phyloP scores from a whole-genome alignment of 169 alveolate species.

The Plasmodium gallinaceum region DNA sequence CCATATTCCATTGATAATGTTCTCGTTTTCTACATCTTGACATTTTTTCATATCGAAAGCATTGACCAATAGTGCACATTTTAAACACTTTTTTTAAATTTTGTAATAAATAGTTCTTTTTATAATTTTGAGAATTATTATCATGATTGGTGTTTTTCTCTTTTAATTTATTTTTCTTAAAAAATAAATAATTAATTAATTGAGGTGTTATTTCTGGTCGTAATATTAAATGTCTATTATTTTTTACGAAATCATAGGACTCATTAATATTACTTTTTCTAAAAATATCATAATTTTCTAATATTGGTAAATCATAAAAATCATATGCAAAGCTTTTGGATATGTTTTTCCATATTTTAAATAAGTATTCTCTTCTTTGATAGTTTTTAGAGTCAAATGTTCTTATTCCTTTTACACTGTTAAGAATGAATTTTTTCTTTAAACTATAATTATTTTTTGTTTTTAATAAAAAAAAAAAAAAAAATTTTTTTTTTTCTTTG shows the following conservation, averaged over 20 bases:
- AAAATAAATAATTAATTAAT: conserved; percentile 27
- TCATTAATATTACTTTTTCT: conserved; percentile 52
- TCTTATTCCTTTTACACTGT: conserved; percentile 49
- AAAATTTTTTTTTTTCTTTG: neutral
- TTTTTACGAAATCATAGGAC: conserved; percentile 58
- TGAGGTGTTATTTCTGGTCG: conserved; percentile 76
- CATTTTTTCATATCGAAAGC: conserved; percentile 80
- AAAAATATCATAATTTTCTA: conserved; percentile 48
- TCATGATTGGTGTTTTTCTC: neutral
- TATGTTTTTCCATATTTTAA: conserved; percentile 62
- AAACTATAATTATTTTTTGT: neutral
- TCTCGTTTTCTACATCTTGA: conserved; percentile 81
- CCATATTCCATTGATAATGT: conserved; percentile 87
- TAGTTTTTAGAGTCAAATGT: conserved; percentile 27
- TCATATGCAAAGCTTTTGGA: conserved; percentile 31
- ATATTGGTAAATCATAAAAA: conserved; percentile 63
- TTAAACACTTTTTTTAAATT: conserved; percentile 26
- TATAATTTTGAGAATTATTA: neutral
- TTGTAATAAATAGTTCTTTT: conserved; percentile 1
- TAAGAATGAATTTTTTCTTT: neutral
- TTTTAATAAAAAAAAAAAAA: neutral
- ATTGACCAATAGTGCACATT: conserved; percentile 74
- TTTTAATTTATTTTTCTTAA: neutral
- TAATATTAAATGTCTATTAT: conserved; percentile 47
- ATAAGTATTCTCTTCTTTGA: conserved; percentile 57